These are phyloP conservation scores for Vitis hybrid DNA, from an alignment of 177 flowering plant species.

Conservation along the genomic window DNA sequence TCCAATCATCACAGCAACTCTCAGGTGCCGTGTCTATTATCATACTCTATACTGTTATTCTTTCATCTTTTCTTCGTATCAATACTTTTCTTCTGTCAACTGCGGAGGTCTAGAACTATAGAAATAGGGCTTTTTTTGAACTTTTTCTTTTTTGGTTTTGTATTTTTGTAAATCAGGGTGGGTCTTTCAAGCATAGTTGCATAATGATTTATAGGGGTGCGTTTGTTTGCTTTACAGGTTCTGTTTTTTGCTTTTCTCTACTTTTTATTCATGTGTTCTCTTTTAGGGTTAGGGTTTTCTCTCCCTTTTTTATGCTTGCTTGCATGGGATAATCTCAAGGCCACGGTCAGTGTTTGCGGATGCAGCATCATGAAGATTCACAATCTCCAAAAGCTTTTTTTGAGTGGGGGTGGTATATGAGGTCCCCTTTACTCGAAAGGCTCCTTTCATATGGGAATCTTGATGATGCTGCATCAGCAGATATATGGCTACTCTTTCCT, in stretches of 20 bases:
- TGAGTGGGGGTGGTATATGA: background rate
- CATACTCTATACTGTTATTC: too few relatives aligned
- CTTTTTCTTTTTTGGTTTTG: background rate
- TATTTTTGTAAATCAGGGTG: background rate
- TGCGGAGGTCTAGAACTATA: too few relatives aligned
- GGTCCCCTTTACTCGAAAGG: background rate
- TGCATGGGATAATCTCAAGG: conserved; percentile 15
- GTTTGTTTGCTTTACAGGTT: background rate
- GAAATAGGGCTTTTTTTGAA: background rate
- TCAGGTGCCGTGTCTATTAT: too few relatives aligned
- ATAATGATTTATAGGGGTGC: background rate
- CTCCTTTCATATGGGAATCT: conserved; percentile 23
- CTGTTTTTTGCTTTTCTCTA: background rate
- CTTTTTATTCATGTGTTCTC: conserved; percentile 1
- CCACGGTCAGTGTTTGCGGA: conserved; percentile 21
- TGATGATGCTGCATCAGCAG: conserved; percentile 40
- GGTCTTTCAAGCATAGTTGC: background rate
- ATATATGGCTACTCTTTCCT: conserved; percentile 16
- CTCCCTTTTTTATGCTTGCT: background rate
- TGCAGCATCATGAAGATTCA: conserved; percentile 35
- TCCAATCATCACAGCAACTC: too few relatives aligned
- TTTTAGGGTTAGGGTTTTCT: conserved; percentile 6
- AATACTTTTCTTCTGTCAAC: too few relatives aligned
- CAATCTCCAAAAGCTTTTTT: conserved; percentile 8
- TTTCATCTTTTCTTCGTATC: too few relatives aligned